Base-by-base conservation (phyloP, 2,329 filamentous ascomycete genomes). In the Mycocentrospora acerina region DNA sequence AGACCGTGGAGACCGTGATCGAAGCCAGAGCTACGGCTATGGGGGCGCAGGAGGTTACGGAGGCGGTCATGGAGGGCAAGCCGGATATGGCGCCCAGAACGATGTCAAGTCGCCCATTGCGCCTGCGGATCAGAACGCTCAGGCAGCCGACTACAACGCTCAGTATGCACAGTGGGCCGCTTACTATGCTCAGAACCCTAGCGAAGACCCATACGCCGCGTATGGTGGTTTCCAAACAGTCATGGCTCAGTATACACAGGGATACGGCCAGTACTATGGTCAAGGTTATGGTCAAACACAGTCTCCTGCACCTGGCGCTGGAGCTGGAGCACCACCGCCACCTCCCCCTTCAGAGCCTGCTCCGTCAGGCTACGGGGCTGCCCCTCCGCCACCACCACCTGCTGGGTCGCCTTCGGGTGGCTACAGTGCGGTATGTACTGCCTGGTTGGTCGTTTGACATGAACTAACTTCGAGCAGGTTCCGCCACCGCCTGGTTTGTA, bases 181-280 rank as follows among this genome's bases (percentile, higher is more conserved):
- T 19, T 60, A 60, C 42, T 60, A 63, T 39, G 77, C 76, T 24
- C 81, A 39, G 80, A 85, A 24, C 85, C 48, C 94, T 91, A 64
- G 84, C 84, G 74, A 79, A 47, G 89, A 96, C 59, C 91, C 90
- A 0, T 96, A 96, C 65, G 89, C 89, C 28, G 83, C 87, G 7
- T 96, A 93, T 55, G 91, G 91, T 46, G 91, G 91, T 37, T 96
- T 66, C 32, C 52, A 64, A 12, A 52, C 47, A 32, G 47, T 55
- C 24, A 46, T 53, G 40, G 46, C 48, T 7, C 48, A 51, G 9
- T 68, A 69, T 37, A 42, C 59, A 32, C 54, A 56, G 32, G 50
- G 50, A 41, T 66, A 62, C 31, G 53, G 57, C 17, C 48, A 61
- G 34, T 64, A 67, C 43, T 59, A 59, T 32, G 50, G 52, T 29